Evolutionary conservation across 225 moss, liverwort and hornwort genomes (phyloP).

Genomic region (Sphagnum tenellum): DNA sequence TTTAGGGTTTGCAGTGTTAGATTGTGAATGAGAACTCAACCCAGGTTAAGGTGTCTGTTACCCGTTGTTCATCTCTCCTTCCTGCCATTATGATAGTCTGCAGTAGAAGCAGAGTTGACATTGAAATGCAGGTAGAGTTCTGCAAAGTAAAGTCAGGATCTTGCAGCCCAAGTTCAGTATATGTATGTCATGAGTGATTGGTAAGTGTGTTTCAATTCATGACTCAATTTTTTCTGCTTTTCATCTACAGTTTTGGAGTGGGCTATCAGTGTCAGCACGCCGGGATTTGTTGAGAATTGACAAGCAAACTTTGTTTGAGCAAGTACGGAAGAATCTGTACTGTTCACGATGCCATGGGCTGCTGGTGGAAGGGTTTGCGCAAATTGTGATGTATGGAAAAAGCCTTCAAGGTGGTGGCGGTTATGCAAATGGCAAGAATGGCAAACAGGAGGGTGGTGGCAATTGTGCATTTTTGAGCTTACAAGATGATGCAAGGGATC

Average conservation of each 20-base stretch:
- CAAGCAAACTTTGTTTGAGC: slow-evolving; percentile 97
- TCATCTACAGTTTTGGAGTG: slow-evolving; percentile 92
- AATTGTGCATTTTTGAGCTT: slow-evolving; percentile 49
- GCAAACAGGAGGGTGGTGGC: slow-evolving; percentile 70
- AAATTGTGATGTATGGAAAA: slow-evolving; percentile 93
- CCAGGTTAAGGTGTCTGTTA: too few relatives aligned
- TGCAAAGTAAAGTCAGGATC: too few relatives aligned
- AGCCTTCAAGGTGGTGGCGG: slow-evolving; percentile 77
- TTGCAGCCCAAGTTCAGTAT: too few relatives aligned
- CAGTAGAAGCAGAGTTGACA: too few relatives aligned
- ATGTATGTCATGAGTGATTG: too few relatives aligned
- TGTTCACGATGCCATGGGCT: slow-evolving; percentile 99
- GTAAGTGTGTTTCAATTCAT: too few relatives aligned
- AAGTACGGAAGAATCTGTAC: slow-evolving; percentile 97
- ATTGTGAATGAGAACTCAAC: too few relatives aligned
- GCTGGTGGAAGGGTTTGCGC: slow-evolving; percentile 94
- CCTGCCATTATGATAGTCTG: too few relatives aligned
- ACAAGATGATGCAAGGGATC: slow-evolving; percentile 88
- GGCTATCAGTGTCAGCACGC: slow-evolving; percentile 74
- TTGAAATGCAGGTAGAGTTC: too few relatives aligned
- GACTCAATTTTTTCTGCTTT: too few relatives aligned
- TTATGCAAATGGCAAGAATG: slow-evolving; percentile 47
- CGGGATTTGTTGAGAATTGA: slow-evolving; percentile 98
- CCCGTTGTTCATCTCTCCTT: too few relatives aligned
- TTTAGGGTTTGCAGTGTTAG: too few relatives aligned